Percentiles rank a stretch among this genome's conserved stretches.
Conservation (phyloP, 371 early-diverging fungal genomes). For the Apophysomyces variabilis region DNA sequence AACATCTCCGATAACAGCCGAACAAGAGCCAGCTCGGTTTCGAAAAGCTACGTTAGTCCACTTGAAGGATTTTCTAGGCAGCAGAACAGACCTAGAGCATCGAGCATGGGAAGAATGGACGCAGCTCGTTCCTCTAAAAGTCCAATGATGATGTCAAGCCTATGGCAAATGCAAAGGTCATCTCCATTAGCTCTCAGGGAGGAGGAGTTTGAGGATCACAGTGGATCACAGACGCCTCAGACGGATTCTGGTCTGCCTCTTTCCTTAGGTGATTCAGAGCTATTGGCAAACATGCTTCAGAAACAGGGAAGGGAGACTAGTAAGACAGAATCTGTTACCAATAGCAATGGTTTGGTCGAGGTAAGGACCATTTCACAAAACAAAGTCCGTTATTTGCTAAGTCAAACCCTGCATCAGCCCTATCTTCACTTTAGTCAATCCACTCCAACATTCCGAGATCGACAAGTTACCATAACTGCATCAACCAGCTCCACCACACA, state of each 20-base stretch:
- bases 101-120: slow-evolving; percentile 66
- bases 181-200: slow-evolving; percentile 44
- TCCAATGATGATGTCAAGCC: slow-evolving; percentile 26
- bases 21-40: slow-evolving; percentile 36
- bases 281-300: slow-evolving; percentile 50
- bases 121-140: slow-evolving; percentile 29
- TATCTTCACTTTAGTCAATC: slow-evolving; percentile 44
- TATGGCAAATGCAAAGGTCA: slow-evolving; percentile 51
- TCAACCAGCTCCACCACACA: slow-evolving; percentile 41
- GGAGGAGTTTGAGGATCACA: slow-evolving; percentile 37
- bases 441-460: slow-evolving; percentile 39
- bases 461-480: slow-evolving; percentile 23
- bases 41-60: slow-evolving; percentile 34
- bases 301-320: slow-evolving; percentile 17
- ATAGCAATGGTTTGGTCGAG: slow-evolving; percentile 23
- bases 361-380: slow-evolving; percentile 10
- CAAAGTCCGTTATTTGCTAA: background rate
- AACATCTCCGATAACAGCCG: slow-evolving; percentile 6
- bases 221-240: slow-evolving; percentile 3
- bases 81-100: slow-evolving; percentile 63
- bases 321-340: slow-evolving; percentile 13
- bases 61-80: slow-evolving; percentile 56
- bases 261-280: slow-evolving; percentile 55
- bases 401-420: slow-evolving; percentile 15
- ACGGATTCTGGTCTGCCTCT: slow-evolving; percentile 24